phyloP scores from a whole-genome alignment of 1,139 yeast species.

The Saccharomyces hybrid region DNA sequence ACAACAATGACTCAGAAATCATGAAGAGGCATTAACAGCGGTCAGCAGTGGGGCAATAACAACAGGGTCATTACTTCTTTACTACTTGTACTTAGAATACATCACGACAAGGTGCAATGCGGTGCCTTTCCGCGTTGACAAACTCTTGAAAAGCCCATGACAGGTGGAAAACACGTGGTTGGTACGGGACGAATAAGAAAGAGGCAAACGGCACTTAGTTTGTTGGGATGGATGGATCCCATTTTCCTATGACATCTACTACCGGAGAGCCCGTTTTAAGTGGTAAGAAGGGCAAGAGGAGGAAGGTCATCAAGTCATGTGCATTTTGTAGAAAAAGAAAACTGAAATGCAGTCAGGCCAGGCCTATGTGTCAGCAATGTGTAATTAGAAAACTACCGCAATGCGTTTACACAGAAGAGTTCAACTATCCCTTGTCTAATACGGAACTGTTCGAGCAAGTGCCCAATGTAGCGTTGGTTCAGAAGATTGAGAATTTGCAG shows the following conservation, averaged over 20 bases:
- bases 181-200: not conserved
- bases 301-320: constrained; percentile 27
- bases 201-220: not conserved
- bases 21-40: not conserved
- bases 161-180: not conserved
- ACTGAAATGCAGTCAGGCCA: constrained; percentile 26
- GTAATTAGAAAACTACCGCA: constrained; percentile 17
- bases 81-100: not conserved
- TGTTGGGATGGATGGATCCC: not conserved
- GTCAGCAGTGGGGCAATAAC: not conserved
- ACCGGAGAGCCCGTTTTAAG: not conserved
- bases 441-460: constrained; percentile 18
- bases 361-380: constrained; percentile 25
- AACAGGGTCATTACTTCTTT: not conserved
- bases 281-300: constrained; percentile 7
- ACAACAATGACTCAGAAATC: not conserved
- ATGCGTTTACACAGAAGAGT: constrained; percentile 23
- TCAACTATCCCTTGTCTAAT: constrained; percentile 15
- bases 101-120: not conserved
- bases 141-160: not conserved
- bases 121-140: not conserved
- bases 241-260: not conserved
- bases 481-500: constrained; percentile 18
- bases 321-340: constrained; percentile 27
- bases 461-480: constrained; percentile 22